phyloP scores from a whole-genome alignment of 345 rosid genomes.

The Cardamine resedifolia region DNA sequence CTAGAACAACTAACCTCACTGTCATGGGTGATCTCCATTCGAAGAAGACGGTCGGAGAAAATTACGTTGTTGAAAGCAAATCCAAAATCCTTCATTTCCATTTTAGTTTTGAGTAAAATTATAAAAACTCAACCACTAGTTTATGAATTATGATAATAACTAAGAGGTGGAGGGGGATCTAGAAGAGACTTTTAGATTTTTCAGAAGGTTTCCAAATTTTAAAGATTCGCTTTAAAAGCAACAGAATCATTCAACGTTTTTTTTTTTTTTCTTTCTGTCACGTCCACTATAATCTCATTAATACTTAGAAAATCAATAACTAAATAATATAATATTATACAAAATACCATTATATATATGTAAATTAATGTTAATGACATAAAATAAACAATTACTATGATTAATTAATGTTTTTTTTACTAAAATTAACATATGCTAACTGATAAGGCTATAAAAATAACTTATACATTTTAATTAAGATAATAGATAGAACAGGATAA shows the following conservation, averaged over 20 bases:
- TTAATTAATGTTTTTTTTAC: neutral
- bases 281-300: neutral
- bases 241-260: neutral
- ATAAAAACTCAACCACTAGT: neutral
- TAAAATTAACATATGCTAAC: neutral
- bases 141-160: neutral
- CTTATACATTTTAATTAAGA: neutral
- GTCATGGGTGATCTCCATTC: slow-evolving; percentile 61
- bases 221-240: neutral
- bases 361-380: neutral
- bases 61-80: slow-evolving; percentile 79
- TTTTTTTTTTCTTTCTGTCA: neutral
- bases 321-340: neutral
- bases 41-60: slow-evolving; percentile 78
- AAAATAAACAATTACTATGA: neutral
- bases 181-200: neutral
- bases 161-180: neutral
- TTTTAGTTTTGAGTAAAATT: neutral
- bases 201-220: neutral
- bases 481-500: neutral
- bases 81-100: slow-evolving; percentile 28
- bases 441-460: neutral
- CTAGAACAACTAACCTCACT: slow-evolving; percentile 42
- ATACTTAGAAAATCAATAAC: neutral
- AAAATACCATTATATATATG: neutral